These are phyloP conservation scores for Aspergillus nidulans DNA, from an alignment of 495 filamentous ascomycete genomes.

Conservation along the genomic window DNA sequence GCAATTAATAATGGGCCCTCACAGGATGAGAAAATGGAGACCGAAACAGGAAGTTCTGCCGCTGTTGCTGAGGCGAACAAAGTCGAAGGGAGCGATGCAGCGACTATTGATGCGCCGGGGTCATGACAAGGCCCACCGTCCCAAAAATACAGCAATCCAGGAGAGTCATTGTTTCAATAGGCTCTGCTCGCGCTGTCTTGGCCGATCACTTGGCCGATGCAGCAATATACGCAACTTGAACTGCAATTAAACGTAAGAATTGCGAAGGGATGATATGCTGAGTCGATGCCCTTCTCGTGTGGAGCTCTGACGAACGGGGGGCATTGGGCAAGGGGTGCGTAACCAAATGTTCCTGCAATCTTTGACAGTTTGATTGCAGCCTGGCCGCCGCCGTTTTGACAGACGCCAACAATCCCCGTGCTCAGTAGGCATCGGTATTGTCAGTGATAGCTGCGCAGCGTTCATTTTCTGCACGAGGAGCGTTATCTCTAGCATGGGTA, in stretches of 20 bases:
- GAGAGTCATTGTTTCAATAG: background rate
- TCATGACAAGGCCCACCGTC: slow-evolving; percentile 16
- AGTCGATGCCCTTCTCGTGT: background rate
- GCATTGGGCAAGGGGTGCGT: background rate
- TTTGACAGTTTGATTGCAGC: background rate
- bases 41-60: slow-evolving; percentile 16
- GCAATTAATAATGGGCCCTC: background rate
- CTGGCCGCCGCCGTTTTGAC: background rate
- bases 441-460: background rate
- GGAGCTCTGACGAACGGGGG: background rate
- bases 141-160: background rate
- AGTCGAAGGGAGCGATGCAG: slow-evolving; percentile 15
- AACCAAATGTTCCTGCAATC: background rate
- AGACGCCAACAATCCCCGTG: background rate
- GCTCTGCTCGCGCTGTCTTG: background rate
- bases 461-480: background rate
- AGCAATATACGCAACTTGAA: background rate
- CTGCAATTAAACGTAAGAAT: background rate
- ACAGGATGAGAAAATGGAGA: slow-evolving; percentile 14
- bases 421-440: background rate
- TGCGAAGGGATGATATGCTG: background rate
- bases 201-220: background rate
- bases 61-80: slow-evolving; percentile 13
- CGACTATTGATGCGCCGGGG: slow-evolving; percentile 7
- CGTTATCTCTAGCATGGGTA: background rate